phyloP scores from a whole-genome alignment of 495 filamentous ascomycete genomes.

The Podospora tetraspora region DNA sequence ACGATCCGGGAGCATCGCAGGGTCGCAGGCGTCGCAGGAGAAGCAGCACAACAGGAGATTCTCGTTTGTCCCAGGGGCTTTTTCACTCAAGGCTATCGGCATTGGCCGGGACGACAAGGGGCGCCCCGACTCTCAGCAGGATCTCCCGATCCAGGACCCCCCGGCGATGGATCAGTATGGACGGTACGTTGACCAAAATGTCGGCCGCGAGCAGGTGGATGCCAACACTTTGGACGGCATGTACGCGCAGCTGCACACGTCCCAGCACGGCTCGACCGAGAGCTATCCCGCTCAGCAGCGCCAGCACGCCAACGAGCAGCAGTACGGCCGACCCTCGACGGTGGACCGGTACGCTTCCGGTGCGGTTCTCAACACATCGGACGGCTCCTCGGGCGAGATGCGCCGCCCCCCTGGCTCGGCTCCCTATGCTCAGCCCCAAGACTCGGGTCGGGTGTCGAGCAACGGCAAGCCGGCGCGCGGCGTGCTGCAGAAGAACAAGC shows the following conservation, averaged over 20 bases:
- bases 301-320: constrained; percentile 28
- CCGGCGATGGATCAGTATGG: constrained; percentile 36
- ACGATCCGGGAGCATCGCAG: constrained; percentile 52
- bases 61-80: constrained; percentile 71
- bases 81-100: constrained; percentile 59
- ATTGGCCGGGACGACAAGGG: constrained; percentile 44
- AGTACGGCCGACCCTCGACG: constrained; percentile 31
- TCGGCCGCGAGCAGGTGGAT: constrained; percentile 27
- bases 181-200: constrained; percentile 33
- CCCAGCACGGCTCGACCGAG: constrained; percentile 19
- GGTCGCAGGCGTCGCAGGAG: constrained; percentile 48
- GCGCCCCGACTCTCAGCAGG: constrained; percentile 39
- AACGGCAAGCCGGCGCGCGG: constrained; percentile 33
- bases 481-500: constrained; percentile 77
- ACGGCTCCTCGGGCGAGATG: constrained; percentile 44
- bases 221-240: constrained; percentile 37
- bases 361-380: constrained; percentile 41
- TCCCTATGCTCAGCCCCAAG: constrained; percentile 27
- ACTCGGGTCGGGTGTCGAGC: constrained; percentile 25
- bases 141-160: constrained; percentile 46
- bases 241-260: constrained; percentile 37
- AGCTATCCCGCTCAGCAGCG: constrained; percentile 17
- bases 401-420: constrained; percentile 30
- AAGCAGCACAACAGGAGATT: constrained; percentile 56
- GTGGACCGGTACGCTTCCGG: constrained; percentile 39